Conservation (phyloP, 2,329 filamentous ascomycete species). For the Hypoxylon sp. region DNA sequence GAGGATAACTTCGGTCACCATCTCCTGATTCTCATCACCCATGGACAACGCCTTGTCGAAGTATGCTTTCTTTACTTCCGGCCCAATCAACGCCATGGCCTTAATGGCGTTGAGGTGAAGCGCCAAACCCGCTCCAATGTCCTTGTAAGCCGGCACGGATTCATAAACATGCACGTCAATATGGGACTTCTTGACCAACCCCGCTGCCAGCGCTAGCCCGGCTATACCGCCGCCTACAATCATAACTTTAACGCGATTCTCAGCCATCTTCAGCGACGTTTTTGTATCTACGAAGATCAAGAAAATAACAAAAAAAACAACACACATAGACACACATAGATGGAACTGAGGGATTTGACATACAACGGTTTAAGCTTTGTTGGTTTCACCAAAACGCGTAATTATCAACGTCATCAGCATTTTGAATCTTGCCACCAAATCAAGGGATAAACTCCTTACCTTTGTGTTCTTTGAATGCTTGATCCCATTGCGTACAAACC, state of each 20-base stretch:
- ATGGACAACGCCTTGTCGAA: slow-evolving; percentile 52
- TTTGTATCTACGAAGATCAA: background rate
- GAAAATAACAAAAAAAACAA: too few species aligned
- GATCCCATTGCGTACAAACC: background rate
- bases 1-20: slow-evolving; percentile 55
- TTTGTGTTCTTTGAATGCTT: background rate
- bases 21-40: slow-evolving; percentile 54
- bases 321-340: background rate
- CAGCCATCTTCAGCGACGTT: slow-evolving; percentile 16
- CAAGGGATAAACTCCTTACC: slow-evolving; percentile 10
- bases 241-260: slow-evolving; percentile 45
- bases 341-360: background rate
- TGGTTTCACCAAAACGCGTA: slow-evolving; percentile 21
- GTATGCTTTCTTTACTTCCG: slow-evolving; percentile 54
- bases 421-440: slow-evolving; percentile 17
- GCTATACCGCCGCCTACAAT: slow-evolving; percentile 56
- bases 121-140: slow-evolving; percentile 59
- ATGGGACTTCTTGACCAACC: slow-evolving; percentile 54
- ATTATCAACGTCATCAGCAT: slow-evolving; percentile 27
- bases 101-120: slow-evolving; percentile 58
- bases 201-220: slow-evolving; percentile 57
- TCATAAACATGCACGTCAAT: slow-evolving; percentile 59
- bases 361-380: slow-evolving; percentile 25
- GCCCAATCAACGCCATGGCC: slow-evolving; percentile 56
- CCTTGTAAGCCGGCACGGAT: slow-evolving; percentile 51